These are phyloP conservation scores for Friedmanniomyces endolithicus DNA, from an alignment of 495 filamentous ascomycete genomes.

Conservation along the genomic window DNA sequence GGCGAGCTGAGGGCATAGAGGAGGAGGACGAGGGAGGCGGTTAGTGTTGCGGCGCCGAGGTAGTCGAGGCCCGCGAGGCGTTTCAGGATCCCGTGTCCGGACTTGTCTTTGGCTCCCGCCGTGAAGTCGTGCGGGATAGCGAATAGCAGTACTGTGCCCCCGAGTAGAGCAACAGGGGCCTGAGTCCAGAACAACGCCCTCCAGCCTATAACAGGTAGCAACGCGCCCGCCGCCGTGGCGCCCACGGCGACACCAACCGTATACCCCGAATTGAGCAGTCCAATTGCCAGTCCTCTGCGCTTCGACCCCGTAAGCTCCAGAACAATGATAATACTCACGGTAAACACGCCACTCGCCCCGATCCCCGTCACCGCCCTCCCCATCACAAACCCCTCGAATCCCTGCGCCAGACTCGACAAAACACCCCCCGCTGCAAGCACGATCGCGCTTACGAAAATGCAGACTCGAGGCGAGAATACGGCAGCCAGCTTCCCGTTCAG, in stretches of 20 bases:
- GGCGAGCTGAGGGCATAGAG: conserved; percentile 51
- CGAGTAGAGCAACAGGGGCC: conserved; percentile 42
- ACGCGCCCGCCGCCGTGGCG: conserved; percentile 54
- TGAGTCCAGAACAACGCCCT: conserved; percentile 58
- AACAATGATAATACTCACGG: conserved; percentile 53
- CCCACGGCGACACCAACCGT: conserved; percentile 59
- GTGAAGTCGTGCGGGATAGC: conserved; percentile 40
- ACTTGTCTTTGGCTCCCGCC: conserved; percentile 9
- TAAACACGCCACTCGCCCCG: conserved; percentile 55
- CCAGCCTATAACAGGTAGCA: conserved; percentile 54
- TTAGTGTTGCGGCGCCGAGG: conserved; percentile 48
- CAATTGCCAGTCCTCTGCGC: conserved; percentile 55
- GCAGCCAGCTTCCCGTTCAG: conserved; percentile 53
- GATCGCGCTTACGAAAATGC: conserved; percentile 43
- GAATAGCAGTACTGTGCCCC: conserved; percentile 45
- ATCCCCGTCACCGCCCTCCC: conserved; percentile 53
- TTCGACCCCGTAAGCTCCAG: conserved; percentile 53
- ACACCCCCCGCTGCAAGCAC: conserved; percentile 50
- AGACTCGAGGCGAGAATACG: conserved; percentile 52
- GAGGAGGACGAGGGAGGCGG: conserved; percentile 45
- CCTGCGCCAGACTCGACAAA: conserved; percentile 45
- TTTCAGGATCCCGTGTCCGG: conserved; percentile 23
- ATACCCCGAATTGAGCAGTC: conserved; percentile 51
- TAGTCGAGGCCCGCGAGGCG: conserved; percentile 54
- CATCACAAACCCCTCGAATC: conserved; percentile 48